Evolutionary conservation across 176 grass and related monocot genomes (phyloP), one percentile per base, ranked within the genome.

Genomic region (Oryza glumipatula): DNA sequence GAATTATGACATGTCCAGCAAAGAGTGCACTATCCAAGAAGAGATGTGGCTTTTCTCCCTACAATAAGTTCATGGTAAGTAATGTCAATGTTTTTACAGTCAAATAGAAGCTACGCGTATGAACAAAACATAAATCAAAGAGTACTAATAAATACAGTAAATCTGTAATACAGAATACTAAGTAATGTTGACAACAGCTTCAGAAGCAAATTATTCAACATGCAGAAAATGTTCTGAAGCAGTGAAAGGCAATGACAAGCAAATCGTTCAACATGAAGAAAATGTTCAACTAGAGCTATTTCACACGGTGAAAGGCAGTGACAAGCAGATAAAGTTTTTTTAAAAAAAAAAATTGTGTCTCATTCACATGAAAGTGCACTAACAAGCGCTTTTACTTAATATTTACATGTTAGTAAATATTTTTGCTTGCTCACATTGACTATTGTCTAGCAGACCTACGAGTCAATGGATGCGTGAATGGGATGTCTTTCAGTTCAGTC

Each of bases 1-100:
- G 49, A 76, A 81, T 67, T 45, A 38, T 3, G n/a, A 61, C 33
- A 68, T 71, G 32, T 73, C 78, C 75, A 47, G 68, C 43, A 51
- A 24, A 67, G 3, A 33, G 32, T 73, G 43, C 32, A 38, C 4
- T 56, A 45, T 67, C 8, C 68, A 68, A 74, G 80, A 72, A 70
- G 48, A 65, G 23, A 3, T 23, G 11, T 0, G 54, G 22, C 33
- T 68, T 68, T 67, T 2, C 78, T 67, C 41, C 16, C 65, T 80
- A 46, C 44, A 80, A 80, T 36, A 46, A 73, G 3, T 66, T 56
- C n/a, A 79, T 44, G 66, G 45, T 41, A 44, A n/a, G 33, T 7
- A 83, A 21, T 56, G 33, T 56, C 24, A 83, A 22, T 16, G 56
- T 36, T 32, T 67, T 17, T 61, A 51, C 58, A 56, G 15, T 54